Percentiles rank a stretch among this genome's conserved stretches.
phyloP scores from a whole-genome alignment of 2,329 filamentous ascomycete genomes.

The Cladophialophora psammophila region DNA sequence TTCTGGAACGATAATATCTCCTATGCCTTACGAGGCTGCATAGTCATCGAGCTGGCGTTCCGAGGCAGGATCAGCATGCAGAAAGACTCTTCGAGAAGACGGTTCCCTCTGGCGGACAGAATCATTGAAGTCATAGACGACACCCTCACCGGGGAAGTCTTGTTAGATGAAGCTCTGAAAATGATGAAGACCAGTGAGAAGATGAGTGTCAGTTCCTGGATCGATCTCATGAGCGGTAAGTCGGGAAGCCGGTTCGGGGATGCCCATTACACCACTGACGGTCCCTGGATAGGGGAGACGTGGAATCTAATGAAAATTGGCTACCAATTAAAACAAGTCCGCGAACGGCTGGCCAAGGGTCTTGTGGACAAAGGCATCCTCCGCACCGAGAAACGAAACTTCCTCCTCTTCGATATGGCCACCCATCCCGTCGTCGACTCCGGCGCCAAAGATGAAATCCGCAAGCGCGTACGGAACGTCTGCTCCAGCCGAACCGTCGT shows the following conservation, averaged over 20 bases:
- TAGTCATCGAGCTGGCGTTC: slow-evolving; percentile 96
- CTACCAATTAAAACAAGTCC: slow-evolving; percentile 98
- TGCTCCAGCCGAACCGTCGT: slow-evolving; percentile 94
- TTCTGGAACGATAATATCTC: slow-evolving; percentile 99
- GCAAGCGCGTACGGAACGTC: slow-evolving; percentile 88
- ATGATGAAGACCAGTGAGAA: slow-evolving; percentile 99
- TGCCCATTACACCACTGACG: slow-evolving; percentile 8
- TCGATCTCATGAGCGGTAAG: slow-evolving; percentile 97
- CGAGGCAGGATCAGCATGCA: slow-evolving; percentile 98
- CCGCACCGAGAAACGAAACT: slow-evolving; percentile 98
- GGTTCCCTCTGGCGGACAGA: slow-evolving; percentile 90
- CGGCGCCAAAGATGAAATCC: slow-evolving; percentile 96
- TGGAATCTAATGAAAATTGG: slow-evolving; percentile 99
- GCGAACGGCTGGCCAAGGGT: slow-evolving; percentile 94
- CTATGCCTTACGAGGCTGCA: slow-evolving; percentile 95
- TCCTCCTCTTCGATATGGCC: slow-evolving; percentile 99
- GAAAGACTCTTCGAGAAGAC: slow-evolving; percentile 88
- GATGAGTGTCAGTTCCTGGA: slow-evolving; percentile 99
- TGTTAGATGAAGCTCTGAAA: slow-evolving; percentile 96
- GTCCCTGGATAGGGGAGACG: slow-evolving; percentile 76
- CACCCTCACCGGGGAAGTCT: slow-evolving; percentile 92
- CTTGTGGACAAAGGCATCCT: slow-evolving; percentile 98
- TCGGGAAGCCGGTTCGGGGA: not conserved
- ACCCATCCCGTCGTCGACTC: slow-evolving; percentile 97
- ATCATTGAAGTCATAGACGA: slow-evolving; percentile 98